Base-by-base conservation (phyloP, 805 yeast species). In the Pichia californica region DNA sequence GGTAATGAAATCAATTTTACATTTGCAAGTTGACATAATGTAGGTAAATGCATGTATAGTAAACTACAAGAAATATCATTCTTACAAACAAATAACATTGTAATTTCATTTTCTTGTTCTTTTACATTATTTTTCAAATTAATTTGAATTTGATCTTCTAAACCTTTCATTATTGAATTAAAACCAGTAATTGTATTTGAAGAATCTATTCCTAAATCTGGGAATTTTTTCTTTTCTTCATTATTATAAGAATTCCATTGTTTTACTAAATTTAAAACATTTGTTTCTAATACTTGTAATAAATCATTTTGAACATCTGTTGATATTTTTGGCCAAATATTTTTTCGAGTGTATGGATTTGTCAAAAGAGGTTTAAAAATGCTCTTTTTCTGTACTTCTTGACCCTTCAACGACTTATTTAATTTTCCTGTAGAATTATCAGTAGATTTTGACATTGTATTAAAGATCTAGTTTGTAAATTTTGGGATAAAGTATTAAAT, bases 1-100 rank as follows among this genome's bases (percentile, higher is more conserved):
- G 88, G 88, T 21, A 83, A 62, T 48, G 78, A 83, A 2, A 83
- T 68, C 35, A 83, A 61, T 47, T 77, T 80, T 4, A 78, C 78
- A 0, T 71, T 66, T 0, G 83, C 70, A 21, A 76, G 64, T 42
- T 62, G 71, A 21, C 77, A 59, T 30, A 83, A 58, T 3, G 73
- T 62, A 0, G 91, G 91, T 33, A 83, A 68, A 38, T 76, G 81
- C 47, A 74, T 71, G 5, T 74, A 63, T 32, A 83, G 52, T 2
- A 83, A 61, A 1, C 85, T 78, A 13, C 53, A 53, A 1, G 59
- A 39, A 36, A 60, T 37, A 31, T 61, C 64, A 16, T 40, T 40
- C 49, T 74, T 79, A 50, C 85, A 77, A 15, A 80, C 83, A 60
- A 82, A 78, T 5, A 83, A 69, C 47, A 68, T 70, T 38, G 58